phyloP scores from a whole-genome alignment of 164 flowering plant species.

The Annona cherimola region DNA sequence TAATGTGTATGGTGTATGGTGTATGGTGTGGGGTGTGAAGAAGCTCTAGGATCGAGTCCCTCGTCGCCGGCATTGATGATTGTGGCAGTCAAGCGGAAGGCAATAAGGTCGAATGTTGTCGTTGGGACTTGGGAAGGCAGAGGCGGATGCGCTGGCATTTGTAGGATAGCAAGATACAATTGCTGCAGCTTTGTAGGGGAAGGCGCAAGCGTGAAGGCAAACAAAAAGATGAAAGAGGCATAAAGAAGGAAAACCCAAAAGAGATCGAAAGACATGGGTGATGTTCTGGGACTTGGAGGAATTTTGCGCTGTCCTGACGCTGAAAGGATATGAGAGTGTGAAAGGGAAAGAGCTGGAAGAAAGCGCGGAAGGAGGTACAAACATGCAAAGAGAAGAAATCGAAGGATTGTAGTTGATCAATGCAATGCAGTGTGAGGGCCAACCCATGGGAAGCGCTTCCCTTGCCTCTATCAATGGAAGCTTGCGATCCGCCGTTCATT shows the following conservation, averaged over 20 bases:
- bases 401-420: too few species aligned
- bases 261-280: not conserved
- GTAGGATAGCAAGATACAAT: slow-evolving; percentile 63
- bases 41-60: slow-evolving; percentile 58
- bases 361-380: not conserved
- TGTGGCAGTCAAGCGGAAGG: slow-evolving; percentile 53
- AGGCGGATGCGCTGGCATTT: slow-evolving; percentile 38
- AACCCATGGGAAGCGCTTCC: too few species aligned
- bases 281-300: not conserved
- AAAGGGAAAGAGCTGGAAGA: not conserved
- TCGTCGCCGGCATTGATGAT: slow-evolving; percentile 48
- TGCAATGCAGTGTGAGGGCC: too few species aligned
- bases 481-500: too few species aligned
- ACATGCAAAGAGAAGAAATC: too few species aligned
- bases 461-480: too few species aligned
- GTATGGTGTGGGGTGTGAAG: slow-evolving; percentile 15
- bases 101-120: slow-evolving; percentile 67
- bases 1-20: too few species aligned
- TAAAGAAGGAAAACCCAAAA: slow-evolving; percentile 1
- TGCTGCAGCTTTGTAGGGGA: slow-evolving; percentile 39
- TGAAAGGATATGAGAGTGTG: not conserved
- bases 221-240: slow-evolving; percentile 3
- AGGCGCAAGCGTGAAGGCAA: slow-evolving; percentile 19
- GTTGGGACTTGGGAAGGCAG: slow-evolving; percentile 35
- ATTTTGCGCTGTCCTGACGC: too few species aligned